Conservation (phyloP, 2,329 filamentous ascomycete species). For the Nigrospora sphaerica region DNA sequence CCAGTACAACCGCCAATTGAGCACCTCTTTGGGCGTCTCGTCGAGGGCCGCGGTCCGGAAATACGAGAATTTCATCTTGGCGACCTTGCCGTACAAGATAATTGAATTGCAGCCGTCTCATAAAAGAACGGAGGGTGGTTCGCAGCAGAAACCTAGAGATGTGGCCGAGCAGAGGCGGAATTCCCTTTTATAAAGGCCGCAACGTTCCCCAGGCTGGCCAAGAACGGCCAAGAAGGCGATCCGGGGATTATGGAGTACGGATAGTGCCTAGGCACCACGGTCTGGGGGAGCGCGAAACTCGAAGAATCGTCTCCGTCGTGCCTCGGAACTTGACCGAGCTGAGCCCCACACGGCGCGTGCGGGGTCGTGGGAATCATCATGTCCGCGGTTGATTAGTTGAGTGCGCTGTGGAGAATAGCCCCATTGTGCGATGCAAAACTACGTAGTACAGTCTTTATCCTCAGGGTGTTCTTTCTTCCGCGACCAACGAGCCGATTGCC, state of each 20-base stretch:
- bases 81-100: background rate
- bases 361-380: background rate
- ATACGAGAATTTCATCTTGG: background rate
- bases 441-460: background rate
- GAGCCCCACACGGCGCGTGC: background rate
- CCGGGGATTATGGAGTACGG: background rate
- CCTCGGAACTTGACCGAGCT: background rate
- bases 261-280: background rate
- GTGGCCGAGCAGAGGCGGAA: background rate
- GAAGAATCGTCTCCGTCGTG: background rate
- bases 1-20: slow-evolving; percentile 51
- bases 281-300: background rate
- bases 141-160: background rate
- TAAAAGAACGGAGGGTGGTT: background rate
- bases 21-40: slow-evolving; percentile 32
- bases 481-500: background rate
- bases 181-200: background rate
- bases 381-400: background rate
- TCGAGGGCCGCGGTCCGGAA: background rate
- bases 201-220: background rate
- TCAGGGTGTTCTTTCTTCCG: background rate
- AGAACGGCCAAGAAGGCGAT: background rate
- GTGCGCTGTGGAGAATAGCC: background rate
- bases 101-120: background rate
- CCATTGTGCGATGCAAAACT: background rate